phyloP scores from a whole-genome alignment of 2,329 filamentous ascomycete species.

The Corniculantispora saksenae region DNA sequence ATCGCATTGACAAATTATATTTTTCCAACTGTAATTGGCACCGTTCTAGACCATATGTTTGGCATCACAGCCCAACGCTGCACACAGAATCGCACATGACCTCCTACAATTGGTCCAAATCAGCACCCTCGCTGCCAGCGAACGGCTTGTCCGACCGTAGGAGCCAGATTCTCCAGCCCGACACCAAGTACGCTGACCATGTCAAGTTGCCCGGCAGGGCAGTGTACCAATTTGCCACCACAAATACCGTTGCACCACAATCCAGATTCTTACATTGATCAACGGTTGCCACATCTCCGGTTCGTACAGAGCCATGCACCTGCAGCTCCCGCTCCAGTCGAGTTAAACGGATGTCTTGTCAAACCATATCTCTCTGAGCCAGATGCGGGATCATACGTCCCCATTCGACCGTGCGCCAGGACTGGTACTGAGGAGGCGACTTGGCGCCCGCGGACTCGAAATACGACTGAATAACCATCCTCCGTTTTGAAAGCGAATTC shows the following conservation, averaged over 20 bases:
- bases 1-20: neutral
- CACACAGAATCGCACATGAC: constrained; percentile 2
- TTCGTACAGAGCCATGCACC: neutral
- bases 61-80: neutral
- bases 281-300: neutral
- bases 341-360: neutral
- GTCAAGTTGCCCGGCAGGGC: neutral
- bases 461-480: neutral
- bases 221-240: neutral
- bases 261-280: neutral
- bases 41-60: neutral
- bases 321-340: too few species aligned
- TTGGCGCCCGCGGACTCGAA: neutral
- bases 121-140: neutral
- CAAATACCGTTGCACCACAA: neutral
- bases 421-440: neutral
- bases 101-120: neutral
- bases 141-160: neutral
- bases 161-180: neutral
- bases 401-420: neutral
- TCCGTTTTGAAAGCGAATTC: neutral
- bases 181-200: neutral
- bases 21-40: neutral
- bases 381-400: neutral
- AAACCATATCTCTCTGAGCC: neutral